Percentiles rank a stretch among this genome's conserved stretches.
phyloP scores from a whole-genome alignment of 2,329 filamentous ascomycete species.

The Dryadomyces quercivorus region DNA sequence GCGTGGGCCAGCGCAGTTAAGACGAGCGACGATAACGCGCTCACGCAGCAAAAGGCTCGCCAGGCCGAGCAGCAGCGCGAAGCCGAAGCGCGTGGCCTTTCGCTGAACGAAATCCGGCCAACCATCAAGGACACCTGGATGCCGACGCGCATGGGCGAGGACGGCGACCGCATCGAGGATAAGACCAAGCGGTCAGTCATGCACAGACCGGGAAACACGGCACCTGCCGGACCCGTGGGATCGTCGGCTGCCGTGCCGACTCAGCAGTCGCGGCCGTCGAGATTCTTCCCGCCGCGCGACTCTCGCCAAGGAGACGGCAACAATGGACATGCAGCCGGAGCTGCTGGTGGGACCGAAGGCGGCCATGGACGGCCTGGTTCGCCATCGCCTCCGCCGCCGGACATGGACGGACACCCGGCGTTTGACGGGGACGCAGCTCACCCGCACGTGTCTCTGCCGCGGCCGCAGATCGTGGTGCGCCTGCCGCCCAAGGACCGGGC shows the following conservation, averaged over 20 bases:
- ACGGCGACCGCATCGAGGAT: constrained; percentile 22
- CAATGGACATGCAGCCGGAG: neutral
- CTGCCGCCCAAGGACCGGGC: constrained; percentile 50
- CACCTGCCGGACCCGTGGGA: constrained; percentile 7
- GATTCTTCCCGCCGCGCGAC: constrained; percentile 50
- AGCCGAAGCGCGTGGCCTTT: constrained; percentile 30
- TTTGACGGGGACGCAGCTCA: constrained; percentile 54
- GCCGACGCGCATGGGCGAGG: constrained; percentile 23
- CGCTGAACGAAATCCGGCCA: constrained; percentile 31
- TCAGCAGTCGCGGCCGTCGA: constrained; percentile 38
- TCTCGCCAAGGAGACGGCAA: constrained; percentile 26
- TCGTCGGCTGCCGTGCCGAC: neutral
- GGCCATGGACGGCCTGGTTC: constrained; percentile 31
- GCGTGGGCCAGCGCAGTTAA: constrained; percentile 28
- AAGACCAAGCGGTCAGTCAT: constrained; percentile 17
- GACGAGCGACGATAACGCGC: constrained; percentile 34
- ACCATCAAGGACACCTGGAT: constrained; percentile 44
- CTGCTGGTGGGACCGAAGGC: neutral
- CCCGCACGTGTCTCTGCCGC: constrained; percentile 59
- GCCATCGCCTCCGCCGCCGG: constrained; percentile 61
- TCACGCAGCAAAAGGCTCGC: constrained; percentile 25
- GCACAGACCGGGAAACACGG: constrained; percentile 10
- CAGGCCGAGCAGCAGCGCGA: constrained; percentile 30
- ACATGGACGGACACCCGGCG: constrained; percentile 57
- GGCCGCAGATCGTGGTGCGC: constrained; percentile 63